Conservation (phyloP, 176 grass and related monocot species). For the Saccharum spontaneum region DNA sequence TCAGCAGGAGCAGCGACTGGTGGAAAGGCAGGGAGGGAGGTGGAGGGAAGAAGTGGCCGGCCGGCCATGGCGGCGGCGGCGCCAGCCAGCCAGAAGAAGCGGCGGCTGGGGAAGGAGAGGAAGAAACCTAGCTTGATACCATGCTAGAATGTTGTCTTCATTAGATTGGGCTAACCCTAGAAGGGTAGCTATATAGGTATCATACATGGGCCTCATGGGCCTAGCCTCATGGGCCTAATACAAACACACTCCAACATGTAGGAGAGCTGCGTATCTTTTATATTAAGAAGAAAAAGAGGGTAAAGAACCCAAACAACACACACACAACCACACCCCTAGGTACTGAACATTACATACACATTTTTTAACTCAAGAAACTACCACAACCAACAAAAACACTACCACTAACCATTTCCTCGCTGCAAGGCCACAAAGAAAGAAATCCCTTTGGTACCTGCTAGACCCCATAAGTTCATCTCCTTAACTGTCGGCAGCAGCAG, state of each 20-base stretch:
- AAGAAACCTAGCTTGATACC: too few relatives aligned
- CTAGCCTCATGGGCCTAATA: too few relatives aligned
- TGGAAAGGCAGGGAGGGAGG: too few relatives aligned
- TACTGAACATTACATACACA: background rate
- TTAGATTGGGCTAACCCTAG: too few relatives aligned
- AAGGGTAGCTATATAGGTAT: too few relatives aligned
- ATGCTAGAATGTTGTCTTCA: too few relatives aligned
- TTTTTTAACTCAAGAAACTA: background rate
- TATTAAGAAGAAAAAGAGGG: background rate
- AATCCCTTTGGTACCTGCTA: background rate
- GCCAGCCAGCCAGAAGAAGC: too few relatives aligned
- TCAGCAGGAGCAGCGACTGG: too few relatives aligned
- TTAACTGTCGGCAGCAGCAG: background rate
- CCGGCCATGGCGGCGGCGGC: too few relatives aligned
- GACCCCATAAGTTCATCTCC: background rate
- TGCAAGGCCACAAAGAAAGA: background rate
- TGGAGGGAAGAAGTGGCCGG: too few relatives aligned
- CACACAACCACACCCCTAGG: background rate
- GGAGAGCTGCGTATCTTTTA: background rate
- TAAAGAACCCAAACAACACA: background rate
- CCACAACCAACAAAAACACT: background rate
- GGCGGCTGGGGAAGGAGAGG: too few relatives aligned
- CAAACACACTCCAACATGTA: background rate
- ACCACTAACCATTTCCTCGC: background rate
- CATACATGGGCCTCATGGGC: too few relatives aligned